These are phyloP conservation scores for Ceratocystis cubensis DNA, from an alignment of 2,329 filamentous ascomycete genomes.

Conservation along the genomic window DNA sequence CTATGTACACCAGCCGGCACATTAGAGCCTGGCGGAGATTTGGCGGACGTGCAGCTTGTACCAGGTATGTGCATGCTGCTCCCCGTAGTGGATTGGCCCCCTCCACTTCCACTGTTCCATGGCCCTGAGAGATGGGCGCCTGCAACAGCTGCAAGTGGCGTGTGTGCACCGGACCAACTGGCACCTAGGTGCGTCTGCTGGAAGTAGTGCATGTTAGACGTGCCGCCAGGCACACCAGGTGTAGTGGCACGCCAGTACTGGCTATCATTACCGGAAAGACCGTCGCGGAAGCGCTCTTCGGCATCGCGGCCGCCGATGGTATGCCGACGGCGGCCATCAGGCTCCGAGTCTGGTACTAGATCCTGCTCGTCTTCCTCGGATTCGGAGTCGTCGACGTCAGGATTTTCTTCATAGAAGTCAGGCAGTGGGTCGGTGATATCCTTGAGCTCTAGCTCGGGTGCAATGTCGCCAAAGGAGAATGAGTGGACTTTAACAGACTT, in stretches of 20 bases:
- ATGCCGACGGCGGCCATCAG: slow-evolving; percentile 19
- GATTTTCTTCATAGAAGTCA: slow-evolving; percentile 85
- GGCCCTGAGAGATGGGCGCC: slow-evolving; percentile 40
- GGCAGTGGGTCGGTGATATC: slow-evolving; percentile 91
- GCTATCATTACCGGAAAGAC: slow-evolving; percentile 15
- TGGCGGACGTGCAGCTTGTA: slow-evolving; percentile 5
- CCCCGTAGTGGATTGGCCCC: background rate
- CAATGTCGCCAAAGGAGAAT: slow-evolving; percentile 78
- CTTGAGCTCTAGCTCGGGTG: slow-evolving; percentile 81
- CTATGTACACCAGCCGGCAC: background rate
- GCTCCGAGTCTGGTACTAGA: slow-evolving; percentile 15
- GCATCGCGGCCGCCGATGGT: slow-evolving; percentile 23
- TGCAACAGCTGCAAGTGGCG: slow-evolving; percentile 66
- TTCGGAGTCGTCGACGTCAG: slow-evolving; percentile 40
- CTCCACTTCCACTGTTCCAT: slow-evolving; percentile 11
- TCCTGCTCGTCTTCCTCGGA: slow-evolving; percentile 31
- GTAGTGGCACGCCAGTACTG: slow-evolving; percentile 28
- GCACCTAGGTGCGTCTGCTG: slow-evolving; percentile 57
- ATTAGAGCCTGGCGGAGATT: background rate
- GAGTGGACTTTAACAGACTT: slow-evolving; percentile 88
- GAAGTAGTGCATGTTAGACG: slow-evolving; percentile 70
- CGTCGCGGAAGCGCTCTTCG: slow-evolving; percentile 21
- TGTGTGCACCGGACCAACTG: slow-evolving; percentile 62
- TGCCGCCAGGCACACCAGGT: slow-evolving; percentile 55
- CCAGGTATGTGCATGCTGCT: slow-evolving; percentile 4